Conservation (phyloP, 305 asterid genomes). For the Withania somnifera region DNA sequence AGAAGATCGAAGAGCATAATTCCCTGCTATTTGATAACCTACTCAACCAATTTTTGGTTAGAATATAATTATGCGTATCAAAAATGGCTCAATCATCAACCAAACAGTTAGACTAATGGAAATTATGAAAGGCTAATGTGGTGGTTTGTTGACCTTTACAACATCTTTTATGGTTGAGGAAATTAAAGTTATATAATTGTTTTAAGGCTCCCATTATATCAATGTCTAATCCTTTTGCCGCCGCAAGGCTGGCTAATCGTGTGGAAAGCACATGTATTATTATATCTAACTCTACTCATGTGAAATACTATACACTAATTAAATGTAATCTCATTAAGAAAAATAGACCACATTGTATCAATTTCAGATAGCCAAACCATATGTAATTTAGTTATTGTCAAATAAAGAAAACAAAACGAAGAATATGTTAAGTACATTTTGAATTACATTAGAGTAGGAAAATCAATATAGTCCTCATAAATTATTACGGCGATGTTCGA, state of each 20-base stretch:
- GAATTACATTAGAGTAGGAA: not conserved
- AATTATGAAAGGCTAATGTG: not conserved
- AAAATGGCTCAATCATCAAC: not conserved
- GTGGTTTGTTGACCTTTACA: not conserved
- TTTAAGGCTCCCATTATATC: not conserved
- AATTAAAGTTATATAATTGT: not conserved
- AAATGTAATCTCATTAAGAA: not conserved
- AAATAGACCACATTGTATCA: not conserved
- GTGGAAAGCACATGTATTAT: no score
- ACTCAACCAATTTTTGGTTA: not conserved
- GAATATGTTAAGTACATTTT: not conserved
- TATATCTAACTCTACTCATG: not conserved
- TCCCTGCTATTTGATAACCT: not conserved
- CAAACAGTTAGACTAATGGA: not conserved
- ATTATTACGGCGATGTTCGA: no score
- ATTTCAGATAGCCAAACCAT: not conserved
- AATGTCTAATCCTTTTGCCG: no score
- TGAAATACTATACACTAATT: not conserved
- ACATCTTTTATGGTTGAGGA: slow-evolving; percentile 1
- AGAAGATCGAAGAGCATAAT: not conserved
- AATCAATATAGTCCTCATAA: no score
- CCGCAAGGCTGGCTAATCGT: no score
- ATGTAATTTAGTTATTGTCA: not conserved
- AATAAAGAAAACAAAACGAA: not conserved
- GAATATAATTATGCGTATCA: not conserved